Evolutionary conservation across 495 filamentous ascomycete genomes (phyloP), one percentile per base, ranked within the genome.

Genomic region (Xylaria grammica): DNA sequence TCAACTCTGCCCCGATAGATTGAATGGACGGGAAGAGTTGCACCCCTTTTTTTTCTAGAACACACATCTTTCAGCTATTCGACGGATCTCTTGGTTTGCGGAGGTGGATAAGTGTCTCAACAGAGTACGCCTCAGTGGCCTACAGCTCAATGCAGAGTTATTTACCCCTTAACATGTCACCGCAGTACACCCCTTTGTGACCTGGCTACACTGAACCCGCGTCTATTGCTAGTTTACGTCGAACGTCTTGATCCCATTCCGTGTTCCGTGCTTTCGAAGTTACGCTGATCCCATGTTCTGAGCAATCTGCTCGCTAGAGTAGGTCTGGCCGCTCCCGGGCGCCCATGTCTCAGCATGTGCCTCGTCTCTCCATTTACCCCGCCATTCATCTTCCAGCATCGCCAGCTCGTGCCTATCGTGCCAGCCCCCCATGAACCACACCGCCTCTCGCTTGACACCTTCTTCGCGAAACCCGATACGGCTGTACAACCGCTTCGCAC

Each of bases 401-500:
- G 66, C 69, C 26, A 77, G 69, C 45, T 60, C 36, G 15, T 80
- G 27, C 60, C 69, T 45, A 69, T 82, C 79, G 65, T 74, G 73
- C 75, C 76, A 84, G 30, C 50, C 53, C 7, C 81, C 71, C 53
- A 72, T 60, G 60, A 74, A 64, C 68, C 72, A 80, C 0, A 80
- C 15, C 7, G 59, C 42, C 73, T 85, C 81, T 27, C 80, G 66
- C 26, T 66, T 67, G 29, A 69, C 65, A 3, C 81, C 81, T 65
- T 84, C 81, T 8, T 70, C 51, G 48, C 58, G 68, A 62, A 85
- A 83, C 4, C 82, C 81, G 36, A 84, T 29, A 38, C 56, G 61
- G 49, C 72, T 68, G 65, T 83, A 83, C 70, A 84, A 54, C 22
- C 60, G 54, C 48, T 73, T 45, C 2, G 79, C 81, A 10, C 74